Base-by-base conservation (phyloP, 208 protist genomes). In the Crithidia mellificae region DNA sequence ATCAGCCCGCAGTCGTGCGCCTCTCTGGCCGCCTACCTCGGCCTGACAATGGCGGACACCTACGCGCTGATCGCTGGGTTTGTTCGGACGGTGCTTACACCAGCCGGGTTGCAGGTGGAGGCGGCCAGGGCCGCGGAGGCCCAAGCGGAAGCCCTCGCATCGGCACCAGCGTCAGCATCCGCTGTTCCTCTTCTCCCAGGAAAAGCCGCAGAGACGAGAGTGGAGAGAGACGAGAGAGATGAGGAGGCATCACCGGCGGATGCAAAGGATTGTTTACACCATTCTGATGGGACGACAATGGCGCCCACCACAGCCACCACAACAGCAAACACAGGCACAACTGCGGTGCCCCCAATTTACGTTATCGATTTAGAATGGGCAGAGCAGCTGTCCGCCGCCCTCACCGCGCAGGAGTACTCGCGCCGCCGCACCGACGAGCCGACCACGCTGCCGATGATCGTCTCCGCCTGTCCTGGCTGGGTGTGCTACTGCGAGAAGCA, bases 401-500 rank as follows among this genome's bases (percentile, higher is more conserved):
- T 95, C 72, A 88, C 84, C 3, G 69, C 79, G 15, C 36, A 74
- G 25, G 97, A 98, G 75, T 98, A 97, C 81, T 20, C 25, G 8
- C 53, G 58, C 1, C 63, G 52, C 11, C 34, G 64, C 32, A 29
- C 12, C 32, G 43, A 69, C 19, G 64, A 14, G 0, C 66, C 65
- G 11, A 59, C 51, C 22, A 55, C 61, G 47, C 79, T 98, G 53
- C 97, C 98, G 9, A 49, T 99, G 63, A 75, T 99, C n/a, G 85
- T 96, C 1, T 98, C 94, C 4, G 82, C 96, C 29, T 99, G 97
- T 80, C 97, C 97, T 0, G 98, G 98, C 1, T 99, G 96, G 95
- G 90, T 99, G 25, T 99, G 98, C 82, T 99, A 99, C 78, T 98
- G 97, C 27, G 98, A 99, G 78, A 99, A 99, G 82, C 97, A 93